These are phyloP conservation scores for Thraustochytrium striatum DNA, from an alignment of 352 stramenopile genomes.

Conservation along the genomic window DNA sequence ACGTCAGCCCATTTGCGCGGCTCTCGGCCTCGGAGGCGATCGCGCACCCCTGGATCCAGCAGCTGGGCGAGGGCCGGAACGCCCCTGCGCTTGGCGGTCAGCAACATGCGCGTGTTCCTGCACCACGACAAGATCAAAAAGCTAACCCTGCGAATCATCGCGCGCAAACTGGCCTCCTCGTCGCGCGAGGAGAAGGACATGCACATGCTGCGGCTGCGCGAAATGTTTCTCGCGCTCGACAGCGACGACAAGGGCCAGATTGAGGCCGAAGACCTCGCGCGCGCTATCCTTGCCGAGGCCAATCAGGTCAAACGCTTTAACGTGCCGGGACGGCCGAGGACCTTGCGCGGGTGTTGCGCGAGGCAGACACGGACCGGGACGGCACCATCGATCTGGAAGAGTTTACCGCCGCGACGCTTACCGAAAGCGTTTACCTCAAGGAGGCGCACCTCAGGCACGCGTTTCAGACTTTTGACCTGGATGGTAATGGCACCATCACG, in stretches of 20 bases:
- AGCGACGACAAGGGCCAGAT: not conserved
- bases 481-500: slow-evolving; percentile 14
- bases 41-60: slow-evolving; percentile 43
- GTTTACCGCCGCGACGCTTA: slow-evolving; percentile 8
- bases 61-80: slow-evolving; percentile 28
- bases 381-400: slow-evolving; percentile 29
- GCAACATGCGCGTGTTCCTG: slow-evolving; percentile 3
- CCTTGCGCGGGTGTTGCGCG: not conserved
- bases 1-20: slow-evolving; percentile 39
- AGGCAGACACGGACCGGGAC: not conserved
- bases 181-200: not conserved
- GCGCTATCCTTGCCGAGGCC: slow-evolving; percentile 1
- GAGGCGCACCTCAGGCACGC: not conserved
- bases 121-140: not conserved
- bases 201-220: not conserved
- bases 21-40: slow-evolving; percentile 34
- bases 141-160: slow-evolving; percentile 19
- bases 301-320: slow-evolving; percentile 27
- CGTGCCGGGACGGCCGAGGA: not conserved
- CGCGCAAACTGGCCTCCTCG: not conserved
- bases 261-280: not conserved
- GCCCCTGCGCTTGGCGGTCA: not conserved
- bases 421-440: not conserved
- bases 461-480: slow-evolving; percentile 16
- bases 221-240: not conserved